Base-by-base conservation (phyloP, 2,329 filamentous ascomycete genomes). In the Pseudomassariella vexata region DNA sequence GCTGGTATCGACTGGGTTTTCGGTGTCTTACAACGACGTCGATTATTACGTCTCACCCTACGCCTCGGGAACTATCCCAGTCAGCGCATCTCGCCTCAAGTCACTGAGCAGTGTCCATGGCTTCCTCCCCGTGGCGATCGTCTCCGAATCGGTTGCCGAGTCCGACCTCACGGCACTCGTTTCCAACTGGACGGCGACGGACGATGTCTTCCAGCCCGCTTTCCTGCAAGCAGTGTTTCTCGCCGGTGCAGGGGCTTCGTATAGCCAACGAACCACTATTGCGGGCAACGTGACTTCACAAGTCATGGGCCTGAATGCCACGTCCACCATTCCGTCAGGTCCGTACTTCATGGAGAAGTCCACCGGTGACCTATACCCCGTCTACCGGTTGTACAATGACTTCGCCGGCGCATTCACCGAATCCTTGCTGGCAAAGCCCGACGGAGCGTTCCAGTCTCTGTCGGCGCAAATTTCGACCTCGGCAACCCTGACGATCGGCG, bases 341-440 rank as follows among this genome's bases (percentile, higher is more conserved):
- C 27, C 27, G 10, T 29, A 29, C 14, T 29, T 29, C 16, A 9
- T 29, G 17, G 19, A 29, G 9, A 18, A 17, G 12, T 19, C 14
- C 17, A 19, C 15, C 12, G 27, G 27, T n/a, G 19, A 29, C 17
- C 9, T 29, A 5, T n/a, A 29, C 19, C 27, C 16, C 11, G 27
- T 18, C 14, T 29, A 29, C 10, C 16, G 27, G 15, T n/a, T 29
- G 17, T 29, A 29, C 27, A 19, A 29, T 15, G 56, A 60, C 34
- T 56, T 53, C 26, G 46, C 51, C 5, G 50, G 50, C 4, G 40
- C 55, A 7, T 60, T 60, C 33, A 41, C 41, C 11, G 44, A 54
- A 32, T 40, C 50, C 2, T 42, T 60, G 6, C 39, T 60, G 9
- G 53, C 52, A 21, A 52, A 37, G 0, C 52, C 51, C 1, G 40